Conservation (phyloP, 805 yeast genomes). For the Kodamaea kakaduensis region DNA sequence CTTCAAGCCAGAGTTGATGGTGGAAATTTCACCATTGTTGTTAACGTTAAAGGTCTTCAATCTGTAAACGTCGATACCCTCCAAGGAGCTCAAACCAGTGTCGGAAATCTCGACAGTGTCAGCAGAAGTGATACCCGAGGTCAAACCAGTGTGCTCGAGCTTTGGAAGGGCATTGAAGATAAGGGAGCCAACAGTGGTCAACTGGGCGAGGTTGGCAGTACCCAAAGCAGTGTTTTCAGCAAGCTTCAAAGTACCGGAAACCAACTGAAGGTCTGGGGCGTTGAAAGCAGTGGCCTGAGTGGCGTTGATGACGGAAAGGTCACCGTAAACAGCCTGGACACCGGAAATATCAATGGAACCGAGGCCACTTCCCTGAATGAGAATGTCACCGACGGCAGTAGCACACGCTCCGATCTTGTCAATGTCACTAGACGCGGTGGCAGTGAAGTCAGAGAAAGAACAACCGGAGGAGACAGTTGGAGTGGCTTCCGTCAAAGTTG, state of each 20-base stretch:
- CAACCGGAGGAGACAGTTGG: conserved; percentile 62
- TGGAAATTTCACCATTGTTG: conserved; percentile 80
- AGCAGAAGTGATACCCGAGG: conserved; percentile 67
- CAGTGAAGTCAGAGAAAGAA: conserved; percentile 62
- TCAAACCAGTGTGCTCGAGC: conserved; percentile 63
- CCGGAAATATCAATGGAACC: conserved; percentile 67
- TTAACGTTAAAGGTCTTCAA: conserved; percentile 66
- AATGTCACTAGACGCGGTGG: conserved; percentile 75
- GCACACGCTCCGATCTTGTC: conserved; percentile 70
- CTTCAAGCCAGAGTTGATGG: conserved; percentile 68
- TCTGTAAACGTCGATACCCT: conserved; percentile 54
- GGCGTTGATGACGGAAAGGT: conserved; percentile 63
- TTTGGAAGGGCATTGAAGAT: conserved; percentile 84
- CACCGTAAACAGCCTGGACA: conserved; percentile 74
- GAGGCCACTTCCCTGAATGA: conserved; percentile 56
- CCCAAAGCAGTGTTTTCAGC: conserved; percentile 61
- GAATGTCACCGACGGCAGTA: conserved; percentile 75
- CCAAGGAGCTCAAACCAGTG: conserved; percentile 64
- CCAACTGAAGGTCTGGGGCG: conserved; percentile 75
- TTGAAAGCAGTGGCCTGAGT: conserved; percentile 57
- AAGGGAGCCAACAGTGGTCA: conserved; percentile 79
- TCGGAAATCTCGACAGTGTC: conserved; percentile 67
- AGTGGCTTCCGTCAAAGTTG: conserved; percentile 46
- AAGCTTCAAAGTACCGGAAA: conserved; percentile 67
- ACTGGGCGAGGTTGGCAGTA: conserved; percentile 68